A percentile compares a stretch with the other conserved stretches of the same genome.
Conservation (phyloP, 768 basidiomycete species). For the Boletales sp. region DNA sequence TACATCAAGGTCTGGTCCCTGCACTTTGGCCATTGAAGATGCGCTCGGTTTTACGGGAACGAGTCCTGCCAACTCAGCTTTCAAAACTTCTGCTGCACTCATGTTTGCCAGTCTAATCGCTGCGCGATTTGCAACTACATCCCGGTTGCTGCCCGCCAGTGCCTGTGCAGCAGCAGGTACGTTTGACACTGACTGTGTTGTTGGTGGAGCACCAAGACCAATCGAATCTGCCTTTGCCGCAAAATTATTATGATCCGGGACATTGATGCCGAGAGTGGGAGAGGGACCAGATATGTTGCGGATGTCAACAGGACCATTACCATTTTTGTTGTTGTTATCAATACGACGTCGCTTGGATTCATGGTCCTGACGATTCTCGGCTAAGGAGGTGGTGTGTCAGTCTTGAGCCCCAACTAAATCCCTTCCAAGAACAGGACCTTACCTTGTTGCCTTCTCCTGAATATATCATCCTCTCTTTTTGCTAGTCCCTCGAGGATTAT, state of each 20-base stretch:
- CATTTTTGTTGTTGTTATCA: constrained; percentile 40
- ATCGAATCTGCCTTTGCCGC: constrained; percentile 75
- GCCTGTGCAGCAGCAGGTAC: constrained; percentile 64
- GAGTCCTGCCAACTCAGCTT: constrained; percentile 75
- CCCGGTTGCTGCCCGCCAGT: constrained; percentile 81
- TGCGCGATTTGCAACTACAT: constrained; percentile 85
- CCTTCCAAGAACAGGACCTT: constrained; percentile 12
- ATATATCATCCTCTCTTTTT: constrained; percentile 93
- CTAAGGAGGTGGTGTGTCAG: constrained; percentile 40
- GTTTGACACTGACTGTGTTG: constrained; percentile 54
- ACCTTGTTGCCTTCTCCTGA: constrained; percentile 87
- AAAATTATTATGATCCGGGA: constrained; percentile 53
- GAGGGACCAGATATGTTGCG: constrained; percentile 30
- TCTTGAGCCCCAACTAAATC: constrained; percentile 4
- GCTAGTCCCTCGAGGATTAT: constrained; percentile 95
- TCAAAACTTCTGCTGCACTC: constrained; percentile 91
- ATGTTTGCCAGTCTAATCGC: constrained; percentile 95
- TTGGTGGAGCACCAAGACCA: constrained; percentile 64
- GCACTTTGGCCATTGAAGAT: constrained; percentile 32
- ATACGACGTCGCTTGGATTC: constrained; percentile 85
- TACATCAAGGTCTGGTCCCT: constrained; percentile 23
- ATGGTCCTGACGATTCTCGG: constrained; percentile 90
- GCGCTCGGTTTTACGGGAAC: constrained; percentile 38
- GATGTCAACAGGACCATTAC: constrained; percentile 38
- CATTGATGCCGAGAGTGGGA: constrained; percentile 25